Evolutionary conservation across 768 basidiomycete species (phyloP), one percentile per base, ranked within the genome.

Genomic region (Leccinellum rugosiceps): DNA sequence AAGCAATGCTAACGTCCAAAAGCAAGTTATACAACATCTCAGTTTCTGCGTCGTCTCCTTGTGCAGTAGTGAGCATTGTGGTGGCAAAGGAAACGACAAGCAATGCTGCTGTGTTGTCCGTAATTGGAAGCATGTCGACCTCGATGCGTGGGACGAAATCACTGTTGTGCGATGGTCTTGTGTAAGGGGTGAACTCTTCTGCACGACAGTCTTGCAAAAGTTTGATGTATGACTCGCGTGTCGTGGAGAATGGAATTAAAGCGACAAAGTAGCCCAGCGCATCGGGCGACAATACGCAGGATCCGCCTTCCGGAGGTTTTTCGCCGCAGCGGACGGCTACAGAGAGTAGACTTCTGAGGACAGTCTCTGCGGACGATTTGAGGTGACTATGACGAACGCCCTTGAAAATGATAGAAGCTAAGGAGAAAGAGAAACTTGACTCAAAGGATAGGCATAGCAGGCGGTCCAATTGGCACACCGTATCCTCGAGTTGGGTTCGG

Each of bases 381-480:
- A 92, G 78, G 3, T 78, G 76, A 2, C 83, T 78, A 62, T 87
- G 85, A 25, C 93, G 84, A 55, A 94, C 74, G 41, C 92, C 93
- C 68, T 94, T 94, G 80, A 94, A 91, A 48, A 96, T 83, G 61
- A 92, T 81, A 0, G 90, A 78, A 1, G 92, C 86, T 19, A 97
- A 72, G 13, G 89, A 86, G 72, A 95, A 92, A 7, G 90, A 90
- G 73, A 93, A 89, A 68, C 78, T 87, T 23, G 74, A 72, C 35
- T 89, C 87, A 73, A 94, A 95, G 0, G 88, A 90, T 26, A 96
- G 73, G 38, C 84, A 83, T 15, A 91, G 75, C 44, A 87, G 72
- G 35, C 83, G 79, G 61, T 95, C 93, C 30, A 96, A 76, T 65
- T 91, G 87, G 34, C 75, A 75, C 1, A 86, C 82, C 5, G 86